Base-by-base conservation (phyloP, 306 rosid species). In the Purshia tridentata region DNA sequence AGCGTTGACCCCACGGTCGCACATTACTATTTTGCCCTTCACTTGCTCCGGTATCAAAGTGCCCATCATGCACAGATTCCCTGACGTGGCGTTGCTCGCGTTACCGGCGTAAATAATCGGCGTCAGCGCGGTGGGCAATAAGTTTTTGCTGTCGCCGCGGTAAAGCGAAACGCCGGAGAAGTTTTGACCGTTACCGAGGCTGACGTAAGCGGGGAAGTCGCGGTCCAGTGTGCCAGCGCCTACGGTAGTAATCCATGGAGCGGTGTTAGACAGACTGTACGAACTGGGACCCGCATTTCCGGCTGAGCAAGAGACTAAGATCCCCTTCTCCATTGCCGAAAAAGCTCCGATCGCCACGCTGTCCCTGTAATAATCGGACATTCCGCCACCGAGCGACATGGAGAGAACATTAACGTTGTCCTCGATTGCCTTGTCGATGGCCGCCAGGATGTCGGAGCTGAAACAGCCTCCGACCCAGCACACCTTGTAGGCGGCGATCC, bases 161-260 rank as follows among this genome's bases (percentile, higher is more conserved):
- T 68, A 83, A 57, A 93, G 84, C 2, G 97, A 86, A 13, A 83
- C 91, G 0, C 98, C 98, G 1, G 84, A 76, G 72, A 72, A 80
- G 65, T 86, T 89, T 54, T 87, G 50, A 5, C 96, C 98, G 58
- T 86, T 88, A 9, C 96, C 93, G 15, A 93, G 83, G 71, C 72
- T 82, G 8, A 86, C 88, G 2, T 19, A 79, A 0, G 93, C 93
- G 0, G 93, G 96, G 54, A 93, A 93, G 61, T 89, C 93, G 1
- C 98, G 97, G 81, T 93, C 98, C 9, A 93, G 69, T 20, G 97
- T 90, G 48, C 98, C 97, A 16, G 97, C 98, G 14, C 97, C 98
- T 1, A 93, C 93, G 15, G 96, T 90, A 0, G 90, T 86, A 60
- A 93, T 82, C 98, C 98, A 93, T 19, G 98, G 98, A n/a, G 98